Evolutionary conservation across 495 filamentous ascomycete genomes (phyloP).

Genomic region (Aspergillus nidulans): DNA sequence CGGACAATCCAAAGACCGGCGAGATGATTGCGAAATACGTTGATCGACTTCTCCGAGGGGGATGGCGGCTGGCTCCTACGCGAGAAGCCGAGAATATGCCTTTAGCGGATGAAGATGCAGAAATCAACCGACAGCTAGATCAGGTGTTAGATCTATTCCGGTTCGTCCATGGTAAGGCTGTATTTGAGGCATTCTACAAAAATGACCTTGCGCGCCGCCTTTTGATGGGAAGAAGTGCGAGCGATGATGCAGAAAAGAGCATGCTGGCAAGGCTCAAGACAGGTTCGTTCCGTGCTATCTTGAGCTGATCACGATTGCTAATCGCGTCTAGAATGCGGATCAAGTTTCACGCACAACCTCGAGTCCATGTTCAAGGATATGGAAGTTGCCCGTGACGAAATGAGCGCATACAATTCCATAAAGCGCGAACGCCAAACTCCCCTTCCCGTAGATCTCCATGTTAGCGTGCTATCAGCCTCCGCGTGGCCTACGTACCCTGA

Average conservation of each 20-base stretch:
- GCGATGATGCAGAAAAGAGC: constrained; percentile 88
- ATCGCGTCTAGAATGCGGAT: constrained; percentile 68
- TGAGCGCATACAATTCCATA: constrained; percentile 65
- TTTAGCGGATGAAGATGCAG: constrained; percentile 80
- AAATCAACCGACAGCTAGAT: constrained; percentile 85
- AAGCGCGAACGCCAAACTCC: constrained; percentile 46
- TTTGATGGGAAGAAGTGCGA: constrained; percentile 86
- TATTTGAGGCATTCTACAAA: constrained; percentile 99
- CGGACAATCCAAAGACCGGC: constrained; percentile 85
- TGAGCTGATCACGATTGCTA: not conserved
- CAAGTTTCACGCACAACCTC: constrained; percentile 89
- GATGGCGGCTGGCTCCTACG: constrained; percentile 64
- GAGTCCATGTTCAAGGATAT: constrained; percentile 99
- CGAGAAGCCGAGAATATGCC: constrained; percentile 41
- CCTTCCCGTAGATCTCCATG: constrained; percentile 68
- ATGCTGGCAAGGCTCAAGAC: constrained; percentile 89
- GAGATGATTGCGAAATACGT: constrained; percentile 99
- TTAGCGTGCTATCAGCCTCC: constrained; percentile 78
- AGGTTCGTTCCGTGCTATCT: constrained; percentile 34
- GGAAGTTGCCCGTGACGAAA: constrained; percentile 81
- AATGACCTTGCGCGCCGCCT: constrained; percentile 86
- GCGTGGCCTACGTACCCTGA: constrained; percentile 94
- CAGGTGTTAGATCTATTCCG: constrained; percentile 90
- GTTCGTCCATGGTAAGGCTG: constrained; percentile 94
- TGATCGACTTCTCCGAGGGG: constrained; percentile 80